A percentile compares a stretch with the other conserved stretches of the same genome.
phyloP scores from a whole-genome alignment of 2,329 filamentous ascomycete species.

The Alternaria infectoria region DNA sequence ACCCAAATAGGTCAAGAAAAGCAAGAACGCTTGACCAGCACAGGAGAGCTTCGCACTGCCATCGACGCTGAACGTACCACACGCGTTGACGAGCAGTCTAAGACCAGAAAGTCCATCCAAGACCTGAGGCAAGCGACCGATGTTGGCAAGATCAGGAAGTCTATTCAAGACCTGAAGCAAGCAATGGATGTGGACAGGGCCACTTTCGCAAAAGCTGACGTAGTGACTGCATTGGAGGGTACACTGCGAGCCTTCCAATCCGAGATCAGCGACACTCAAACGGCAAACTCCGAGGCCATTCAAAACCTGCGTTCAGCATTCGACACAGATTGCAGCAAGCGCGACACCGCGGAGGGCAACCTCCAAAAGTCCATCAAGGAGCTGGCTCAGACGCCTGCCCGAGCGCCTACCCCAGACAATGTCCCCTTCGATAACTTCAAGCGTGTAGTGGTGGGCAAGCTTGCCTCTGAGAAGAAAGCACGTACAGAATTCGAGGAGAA shows the following conservation, averaged over 20 bases:
- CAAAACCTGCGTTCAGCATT: not conserved
- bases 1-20: not conserved
- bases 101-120: not conserved
- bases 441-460: not conserved
- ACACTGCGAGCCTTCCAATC: not conserved
- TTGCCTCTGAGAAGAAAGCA: not conserved
- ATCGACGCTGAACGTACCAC: not conserved
- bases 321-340: conserved; percentile 1
- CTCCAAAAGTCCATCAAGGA: not conserved
- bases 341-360: not conserved
- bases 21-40: not conserved
- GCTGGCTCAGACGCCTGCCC: not conserved
- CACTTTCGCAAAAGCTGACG: conserved; percentile 1
- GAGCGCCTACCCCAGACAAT: not conserved
- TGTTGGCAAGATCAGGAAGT: not conserved
- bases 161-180: not conserved
- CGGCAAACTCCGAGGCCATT: not conserved
- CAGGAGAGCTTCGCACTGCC: not conserved
- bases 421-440: not conserved
- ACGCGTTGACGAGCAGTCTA: not conserved
- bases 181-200: not conserved
- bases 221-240: not conserved
- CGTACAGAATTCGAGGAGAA: not conserved
- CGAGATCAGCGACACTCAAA: not conserved
- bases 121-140: not conserved